Evolutionary conservation across 306 rosid species (phyloP).

Genomic region (Prunus davidiana): DNA sequence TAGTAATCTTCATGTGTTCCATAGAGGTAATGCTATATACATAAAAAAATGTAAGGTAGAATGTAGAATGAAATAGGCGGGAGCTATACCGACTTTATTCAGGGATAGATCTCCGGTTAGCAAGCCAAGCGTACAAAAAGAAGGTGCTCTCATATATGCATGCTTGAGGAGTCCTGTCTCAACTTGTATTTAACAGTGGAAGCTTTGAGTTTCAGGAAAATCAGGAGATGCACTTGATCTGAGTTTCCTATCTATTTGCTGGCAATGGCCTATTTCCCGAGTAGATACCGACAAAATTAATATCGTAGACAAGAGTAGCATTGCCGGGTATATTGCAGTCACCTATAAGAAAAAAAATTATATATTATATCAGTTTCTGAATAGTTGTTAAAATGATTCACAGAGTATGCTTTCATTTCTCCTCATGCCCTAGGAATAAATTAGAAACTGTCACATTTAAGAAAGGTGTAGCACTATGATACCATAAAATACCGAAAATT

Average conservation of each 20-base stretch:
- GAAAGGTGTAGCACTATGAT: not conserved
- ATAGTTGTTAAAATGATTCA: not conserved
- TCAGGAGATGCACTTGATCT: conserved; percentile 28
- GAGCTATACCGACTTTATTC: conserved; percentile 14
- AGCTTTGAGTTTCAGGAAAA: conserved; percentile 2
- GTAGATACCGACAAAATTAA: conserved; percentile 69
- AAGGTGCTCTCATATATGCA: not conserved
- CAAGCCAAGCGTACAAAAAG: conserved; percentile 15
- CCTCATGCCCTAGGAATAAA: not conserved
- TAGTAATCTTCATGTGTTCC: not conserved
- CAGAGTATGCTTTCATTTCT: not conserved
- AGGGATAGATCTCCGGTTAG: not conserved
- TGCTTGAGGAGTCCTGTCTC: conserved; percentile 23
- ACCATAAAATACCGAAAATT: not conserved
- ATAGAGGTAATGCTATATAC: not conserved
- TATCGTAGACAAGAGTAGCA: conserved; percentile 85
- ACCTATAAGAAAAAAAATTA: conserved; percentile 46
- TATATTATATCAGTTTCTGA: conserved; percentile 25
- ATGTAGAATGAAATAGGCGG: not conserved
- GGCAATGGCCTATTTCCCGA: conserved; percentile 59
- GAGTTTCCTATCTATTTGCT: conserved; percentile 16
- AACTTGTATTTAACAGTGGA: conserved; percentile 18
- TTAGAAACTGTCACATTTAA: not conserved
- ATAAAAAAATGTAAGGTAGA: not conserved
- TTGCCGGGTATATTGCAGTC: conserved; percentile 94